Base-by-base conservation (phyloP, 768 basidiomycete species). In the Tricholoma saponaceum region DNA sequence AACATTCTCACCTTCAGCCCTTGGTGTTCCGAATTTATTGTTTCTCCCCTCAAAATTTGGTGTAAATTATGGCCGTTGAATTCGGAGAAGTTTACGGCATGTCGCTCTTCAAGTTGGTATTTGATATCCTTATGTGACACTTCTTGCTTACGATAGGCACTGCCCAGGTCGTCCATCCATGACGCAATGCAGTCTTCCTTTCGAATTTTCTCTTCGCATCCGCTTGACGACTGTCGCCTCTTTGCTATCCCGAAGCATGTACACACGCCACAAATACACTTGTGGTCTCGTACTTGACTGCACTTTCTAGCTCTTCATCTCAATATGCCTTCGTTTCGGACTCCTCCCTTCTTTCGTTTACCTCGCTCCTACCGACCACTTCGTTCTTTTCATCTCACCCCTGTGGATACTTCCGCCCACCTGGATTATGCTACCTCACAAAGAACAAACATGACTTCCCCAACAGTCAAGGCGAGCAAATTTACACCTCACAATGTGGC, bases 341-440 rank as follows among this genome's bases (percentile, higher is more conserved):
- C 70, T 51, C 18, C 70, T 51, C 18, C 70, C 20, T 60, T 70
- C 60, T 61, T 73, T 61, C 62, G 62, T 50, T 66, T 67, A 43
- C 72, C 80, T 65, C 69, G 78, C 64, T 3, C 8, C 3, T 32
- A 32, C 8, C 30, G 30, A 32, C 30, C 30, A 32, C 30, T 32
- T 9, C 30, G 12, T 10, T 76, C 76, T 62, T 72, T 82, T 69
- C 69, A 80, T 67, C 66, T 76, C n/a, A 65, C 71, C 43, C 69
- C 74, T 52, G 56, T 54, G 18, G 64, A 66, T 35, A 62, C 64
- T 13, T 49, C 54, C 55, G 44, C 59, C 25, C 54, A 58, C 50
- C 32, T 54, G 18, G 50, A 58, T 2, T 49, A 62, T 54, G 63
- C 56, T 50, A 55, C 60, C 39, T 46, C 63, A 54, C 67, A 68